These are phyloP conservation scores for Pleurotus platypus DNA, from an alignment of 768 basidiomycete genomes.

Conservation along the genomic window DNA sequence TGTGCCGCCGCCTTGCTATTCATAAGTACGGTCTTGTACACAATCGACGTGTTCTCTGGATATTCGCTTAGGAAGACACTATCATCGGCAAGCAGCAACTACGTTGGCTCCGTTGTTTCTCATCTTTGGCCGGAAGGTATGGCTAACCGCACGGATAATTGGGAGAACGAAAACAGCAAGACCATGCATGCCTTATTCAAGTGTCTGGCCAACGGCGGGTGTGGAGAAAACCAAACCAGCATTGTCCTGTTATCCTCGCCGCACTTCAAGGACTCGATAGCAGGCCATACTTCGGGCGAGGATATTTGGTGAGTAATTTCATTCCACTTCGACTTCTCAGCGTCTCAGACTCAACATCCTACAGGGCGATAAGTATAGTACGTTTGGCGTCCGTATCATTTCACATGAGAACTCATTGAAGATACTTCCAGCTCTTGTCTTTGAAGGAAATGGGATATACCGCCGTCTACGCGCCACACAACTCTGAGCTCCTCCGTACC, in stretches of 20 bases:
- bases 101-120: background rate
- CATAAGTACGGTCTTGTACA: background rate
- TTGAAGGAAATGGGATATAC: constrained; percentile 19
- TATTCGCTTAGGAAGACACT: background rate
- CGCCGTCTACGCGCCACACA: constrained; percentile 3
- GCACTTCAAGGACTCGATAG: constrained; percentile 19
- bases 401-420: background rate
- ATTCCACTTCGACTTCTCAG: background rate
- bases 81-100: background rate
- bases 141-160: background rate
- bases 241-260: constrained; percentile 26
- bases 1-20: background rate
- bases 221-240: constrained; percentile 28
- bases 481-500: background rate
- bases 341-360: constrained; percentile 11
- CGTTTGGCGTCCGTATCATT: background rate
- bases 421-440: constrained; percentile 19
- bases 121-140: background rate
- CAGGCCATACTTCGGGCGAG: constrained; percentile 23
- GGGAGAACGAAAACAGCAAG: constrained; percentile 9
- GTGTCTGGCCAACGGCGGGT: constrained; percentile 24
- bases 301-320: constrained; percentile 22
- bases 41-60: background rate
- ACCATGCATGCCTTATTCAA: constrained; percentile 8
- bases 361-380: constrained; percentile 15